Conservation (phyloP, 768 basidiomycete genomes). For the Terana coerulea region DNA sequence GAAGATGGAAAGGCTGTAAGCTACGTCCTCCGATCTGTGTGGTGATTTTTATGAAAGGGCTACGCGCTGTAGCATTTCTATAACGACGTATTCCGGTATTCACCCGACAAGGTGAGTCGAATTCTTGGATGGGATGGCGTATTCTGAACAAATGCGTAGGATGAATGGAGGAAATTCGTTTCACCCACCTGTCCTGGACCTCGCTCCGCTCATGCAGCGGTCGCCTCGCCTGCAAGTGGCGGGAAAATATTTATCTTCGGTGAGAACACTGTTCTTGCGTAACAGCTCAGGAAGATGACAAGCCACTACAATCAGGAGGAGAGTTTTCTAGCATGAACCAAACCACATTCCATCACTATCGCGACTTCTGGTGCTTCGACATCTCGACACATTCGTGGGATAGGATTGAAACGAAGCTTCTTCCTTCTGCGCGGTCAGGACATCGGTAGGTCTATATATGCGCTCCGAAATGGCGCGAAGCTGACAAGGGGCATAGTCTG, state of each 20-base stretch:
- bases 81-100: constrained; percentile 83
- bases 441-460: constrained; percentile 53
- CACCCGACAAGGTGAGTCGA: constrained; percentile 67
- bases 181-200: constrained; percentile 86
- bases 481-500: constrained; percentile 49
- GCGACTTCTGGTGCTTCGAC: constrained; percentile 88
- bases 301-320: constrained; percentile 46
- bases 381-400: constrained; percentile 80
- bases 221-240: constrained; percentile 69
- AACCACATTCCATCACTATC: constrained; percentile 82
- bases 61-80: constrained; percentile 62
- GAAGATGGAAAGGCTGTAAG: constrained; percentile 77
- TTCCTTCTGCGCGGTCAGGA: constrained; percentile 78
- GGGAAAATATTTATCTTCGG: constrained; percentile 86
- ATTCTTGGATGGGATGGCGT: too few species aligned
- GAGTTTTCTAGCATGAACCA: constrained; percentile 85
- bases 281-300: neutral
- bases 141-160: too few species aligned
- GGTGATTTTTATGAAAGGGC: neutral
- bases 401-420: constrained; percentile 79
- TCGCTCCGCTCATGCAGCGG: constrained; percentile 82
- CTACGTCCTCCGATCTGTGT: neutral
- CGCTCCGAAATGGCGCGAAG: neutral
- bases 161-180: constrained; percentile 88
- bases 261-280: constrained; percentile 23